Conservation (phyloP, 2,329 filamentous ascomycete species). For the Hypoxylon sp. region DNA sequence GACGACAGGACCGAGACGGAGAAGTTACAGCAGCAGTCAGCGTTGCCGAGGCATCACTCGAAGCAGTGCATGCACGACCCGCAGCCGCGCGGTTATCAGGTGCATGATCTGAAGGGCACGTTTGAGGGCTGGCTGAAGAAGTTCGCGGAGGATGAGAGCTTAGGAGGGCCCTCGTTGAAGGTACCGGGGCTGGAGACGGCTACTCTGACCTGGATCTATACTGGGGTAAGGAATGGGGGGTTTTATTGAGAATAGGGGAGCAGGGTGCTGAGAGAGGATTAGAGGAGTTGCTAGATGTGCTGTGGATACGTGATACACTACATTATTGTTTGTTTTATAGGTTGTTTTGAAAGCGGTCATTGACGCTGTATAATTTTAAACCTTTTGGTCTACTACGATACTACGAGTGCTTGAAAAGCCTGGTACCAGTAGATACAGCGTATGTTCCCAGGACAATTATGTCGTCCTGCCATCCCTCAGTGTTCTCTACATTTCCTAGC, state of each 20-base stretch:
- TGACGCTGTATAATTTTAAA: not conserved
- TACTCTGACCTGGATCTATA: conserved; percentile 54
- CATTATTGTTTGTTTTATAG: not conserved
- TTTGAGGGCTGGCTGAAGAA: conserved; percentile 53
- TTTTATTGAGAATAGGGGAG: conserved; percentile 18
- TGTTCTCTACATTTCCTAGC: not conserved
- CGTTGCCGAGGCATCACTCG: conserved; percentile 36
- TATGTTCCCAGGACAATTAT: not conserved
- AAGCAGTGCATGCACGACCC: conserved; percentile 51
- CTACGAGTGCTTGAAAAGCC: not conserved
- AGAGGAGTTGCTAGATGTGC: not conserved
- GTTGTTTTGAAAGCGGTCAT: not conserved
- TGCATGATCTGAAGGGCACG: conserved; percentile 51
- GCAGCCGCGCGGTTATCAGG: conserved; percentile 51
- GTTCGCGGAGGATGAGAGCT: conserved; percentile 39
- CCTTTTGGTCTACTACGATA: not conserved
- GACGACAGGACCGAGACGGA: conserved; percentile 43
- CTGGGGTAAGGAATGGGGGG: conserved; percentile 41
- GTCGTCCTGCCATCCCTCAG: not conserved
- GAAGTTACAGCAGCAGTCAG: conserved; percentile 13
- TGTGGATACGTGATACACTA: not conserved
- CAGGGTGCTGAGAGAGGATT: not conserved
- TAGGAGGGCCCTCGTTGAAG: conserved; percentile 39
- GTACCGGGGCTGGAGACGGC: conserved; percentile 52
- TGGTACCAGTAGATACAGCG: not conserved